Conservation (phyloP, 495 filamentous ascomycete species). For the Trichoderma erinaceum region DNA sequence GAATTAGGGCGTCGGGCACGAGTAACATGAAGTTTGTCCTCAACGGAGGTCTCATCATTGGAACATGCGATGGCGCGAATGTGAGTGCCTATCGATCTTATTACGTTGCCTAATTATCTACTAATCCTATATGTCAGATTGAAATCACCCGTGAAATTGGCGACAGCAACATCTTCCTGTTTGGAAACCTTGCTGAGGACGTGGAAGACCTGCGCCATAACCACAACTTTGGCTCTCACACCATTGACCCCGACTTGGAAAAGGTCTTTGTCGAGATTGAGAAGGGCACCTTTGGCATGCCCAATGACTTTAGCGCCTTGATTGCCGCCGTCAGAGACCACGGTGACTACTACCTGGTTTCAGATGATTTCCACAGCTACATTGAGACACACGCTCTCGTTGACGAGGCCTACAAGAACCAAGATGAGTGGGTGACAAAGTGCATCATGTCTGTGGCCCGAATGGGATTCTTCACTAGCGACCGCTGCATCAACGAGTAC, state of each 20-base stretch:
- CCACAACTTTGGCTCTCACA: slow-evolving; percentile 75
- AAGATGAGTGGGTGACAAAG: slow-evolving; percentile 88
- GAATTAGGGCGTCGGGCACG: slow-evolving; percentile 45
- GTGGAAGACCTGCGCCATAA: slow-evolving; percentile 92
- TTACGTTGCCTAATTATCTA: neutral
- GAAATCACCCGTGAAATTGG: slow-evolving; percentile 97
- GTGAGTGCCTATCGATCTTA: slow-evolving; percentile 43
- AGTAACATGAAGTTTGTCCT: slow-evolving; percentile 99
- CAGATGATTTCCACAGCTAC: slow-evolving; percentile 93
- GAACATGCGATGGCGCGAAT: slow-evolving; percentile 96
- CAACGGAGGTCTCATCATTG: slow-evolving; percentile 94
- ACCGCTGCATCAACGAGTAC: slow-evolving; percentile 97
- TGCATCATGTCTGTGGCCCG: slow-evolving; percentile 75
- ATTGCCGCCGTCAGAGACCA: slow-evolving; percentile 80
- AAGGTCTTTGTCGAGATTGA: slow-evolving; percentile 81
- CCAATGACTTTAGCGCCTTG: slow-evolving; percentile 67
- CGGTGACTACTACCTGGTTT: slow-evolving; percentile 95
- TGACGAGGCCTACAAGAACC: slow-evolving; percentile 82
- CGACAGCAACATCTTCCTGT: slow-evolving; percentile 96
- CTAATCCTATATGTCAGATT: slow-evolving; percentile 51
- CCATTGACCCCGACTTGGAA: slow-evolving; percentile 66
- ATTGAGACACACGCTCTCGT: slow-evolving; percentile 82
- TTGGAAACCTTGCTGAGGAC: slow-evolving; percentile 92
- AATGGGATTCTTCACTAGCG: slow-evolving; percentile 96
- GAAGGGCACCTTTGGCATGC: slow-evolving; percentile 68